Base-by-base conservation (phyloP, 208 protist species). In the Crithidia bombi region DNA sequence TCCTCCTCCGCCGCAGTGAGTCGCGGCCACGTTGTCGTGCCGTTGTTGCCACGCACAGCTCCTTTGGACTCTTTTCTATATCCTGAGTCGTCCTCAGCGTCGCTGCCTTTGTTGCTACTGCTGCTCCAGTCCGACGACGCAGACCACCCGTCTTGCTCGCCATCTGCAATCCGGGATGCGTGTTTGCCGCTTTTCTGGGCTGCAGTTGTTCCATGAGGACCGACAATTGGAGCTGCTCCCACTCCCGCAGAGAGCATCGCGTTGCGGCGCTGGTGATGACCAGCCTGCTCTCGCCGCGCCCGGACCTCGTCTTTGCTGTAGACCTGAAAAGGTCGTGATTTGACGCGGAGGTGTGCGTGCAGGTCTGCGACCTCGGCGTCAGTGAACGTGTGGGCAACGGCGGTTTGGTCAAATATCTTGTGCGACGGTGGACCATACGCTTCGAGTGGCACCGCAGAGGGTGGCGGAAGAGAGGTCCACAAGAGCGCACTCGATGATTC, bases 121-220 rank as follows among this genome's bases (percentile, higher is more conserved):
- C 64, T 76, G 71, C 71, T 77, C 71, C 71, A 71, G 25, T 64
- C 63, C 19, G 71, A 71, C 44, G 71, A 77, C 30, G 57, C 32
- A 5, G 57, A 67, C 71, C 71, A 77, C 46, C 64, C 71, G 38
- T 77, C 71, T 5, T 65, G 66, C 26, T 64, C 55, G 26, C 46
- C 55, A 35, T 68, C 44, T n/a, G 26, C 21, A 25, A 25, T 32
- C 3, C 39, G 47, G n/a, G 26, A 14, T 33, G 7, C 26, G n/a
- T 21, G 47, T 35, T 32, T n/a, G 26, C 30, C 12, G 12, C 47
- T 35, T 36, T 19, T 19, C 11, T 28, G 43, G n/a, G 17, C 28
- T 21, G 21, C 33, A 43, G 51, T 12, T 17, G 63, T 38, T 28
- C 33, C 3, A 5, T 19, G 26, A 0, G 47, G 46, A 5, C 46